Percentiles rank a stretch among this genome's conserved stretches.
phyloP scores from a whole-genome alignment of 305 asterid genomes.

The Plantago rigida region DNA sequence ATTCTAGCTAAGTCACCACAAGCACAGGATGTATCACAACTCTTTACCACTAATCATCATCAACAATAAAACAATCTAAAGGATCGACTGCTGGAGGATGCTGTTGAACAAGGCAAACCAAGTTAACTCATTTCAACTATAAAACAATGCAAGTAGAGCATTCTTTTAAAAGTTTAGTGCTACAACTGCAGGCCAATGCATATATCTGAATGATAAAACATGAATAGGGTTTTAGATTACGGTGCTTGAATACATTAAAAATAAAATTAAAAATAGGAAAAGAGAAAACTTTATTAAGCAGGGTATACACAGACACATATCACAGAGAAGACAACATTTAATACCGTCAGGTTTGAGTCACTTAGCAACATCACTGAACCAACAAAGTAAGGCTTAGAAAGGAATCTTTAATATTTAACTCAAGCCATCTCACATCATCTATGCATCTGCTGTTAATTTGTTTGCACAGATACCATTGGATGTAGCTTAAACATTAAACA shows the following conservation, averaged over 20 bases:
- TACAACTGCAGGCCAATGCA: conserved; percentile 8
- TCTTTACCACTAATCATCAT: conserved; percentile 13
- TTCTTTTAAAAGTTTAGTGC: conserved; percentile 13
- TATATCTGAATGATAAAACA: neutral
- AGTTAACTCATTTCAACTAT: neutral
- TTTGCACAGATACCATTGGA: neutral
- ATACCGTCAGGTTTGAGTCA: too few species aligned
- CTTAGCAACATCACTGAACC: too few species aligned
- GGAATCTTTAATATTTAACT: too few species aligned
- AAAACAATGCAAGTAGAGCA: neutral
- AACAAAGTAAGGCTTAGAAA: too few species aligned
- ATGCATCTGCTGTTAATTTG: conserved; percentile 9
- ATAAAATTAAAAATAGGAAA: too few species aligned
- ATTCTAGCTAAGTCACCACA: conserved; percentile 12
- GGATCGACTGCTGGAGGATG: neutral
- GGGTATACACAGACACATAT: too few species aligned
- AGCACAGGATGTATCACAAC: conserved; percentile 16
- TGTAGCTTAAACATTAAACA: neutral
- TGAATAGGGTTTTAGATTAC: too few species aligned
- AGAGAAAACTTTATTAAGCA: too few species aligned
- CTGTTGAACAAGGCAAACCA: neutral
- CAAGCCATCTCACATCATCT: neutral
- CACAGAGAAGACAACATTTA: too few species aligned
- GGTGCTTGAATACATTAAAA: too few species aligned
- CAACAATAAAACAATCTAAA: conserved; percentile 7